Conservation (phyloP, 306 rosid genomes). For the barrel medic (Medicago truncatula) region DNA sequence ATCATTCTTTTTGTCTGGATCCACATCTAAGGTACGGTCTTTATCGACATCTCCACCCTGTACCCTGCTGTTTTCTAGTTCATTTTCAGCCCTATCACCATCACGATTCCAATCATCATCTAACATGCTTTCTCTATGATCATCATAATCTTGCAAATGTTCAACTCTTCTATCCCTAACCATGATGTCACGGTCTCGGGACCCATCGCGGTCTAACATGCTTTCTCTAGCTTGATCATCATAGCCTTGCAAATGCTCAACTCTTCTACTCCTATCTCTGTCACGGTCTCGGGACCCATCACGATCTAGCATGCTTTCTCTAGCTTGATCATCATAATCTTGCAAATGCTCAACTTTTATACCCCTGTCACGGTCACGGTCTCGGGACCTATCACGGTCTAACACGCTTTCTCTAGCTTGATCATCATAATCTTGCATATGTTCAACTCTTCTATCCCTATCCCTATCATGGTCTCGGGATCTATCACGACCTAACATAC, state of each 20-base stretch:
- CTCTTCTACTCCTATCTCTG: conserved; percentile 47
- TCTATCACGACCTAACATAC: conserved; percentile 34
- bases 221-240: neutral
- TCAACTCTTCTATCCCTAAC: conserved; percentile 67
- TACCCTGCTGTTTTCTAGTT: conserved; percentile 47
- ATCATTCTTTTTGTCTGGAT: conserved; percentile 55
- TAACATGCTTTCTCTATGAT: conserved; percentile 50
- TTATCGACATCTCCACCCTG: conserved; percentile 52
- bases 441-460: conserved; percentile 64
- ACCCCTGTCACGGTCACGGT: conserved; percentile 57
- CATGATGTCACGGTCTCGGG: conserved; percentile 48
- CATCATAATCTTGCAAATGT: conserved; percentile 57
- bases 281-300: conserved; percentile 56
- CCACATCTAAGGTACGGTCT: conserved; percentile 50
- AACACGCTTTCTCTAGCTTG: conserved; percentile 49
- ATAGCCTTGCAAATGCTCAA: neutral
- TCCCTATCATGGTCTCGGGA: conserved; percentile 55
- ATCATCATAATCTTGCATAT: conserved; percentile 56
- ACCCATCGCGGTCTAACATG: neutral
- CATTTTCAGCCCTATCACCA: conserved; percentile 45
- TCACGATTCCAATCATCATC: conserved; percentile 54
- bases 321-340: conserved; percentile 55
- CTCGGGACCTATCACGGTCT: conserved; percentile 36
- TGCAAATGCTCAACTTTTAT: conserved; percentile 56
- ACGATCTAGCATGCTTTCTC: conserved; percentile 51